Evolutionary conservation across 2,329 filamentous ascomycete genomes (phyloP).

Genomic region (Samsoniella hepiali): DNA sequence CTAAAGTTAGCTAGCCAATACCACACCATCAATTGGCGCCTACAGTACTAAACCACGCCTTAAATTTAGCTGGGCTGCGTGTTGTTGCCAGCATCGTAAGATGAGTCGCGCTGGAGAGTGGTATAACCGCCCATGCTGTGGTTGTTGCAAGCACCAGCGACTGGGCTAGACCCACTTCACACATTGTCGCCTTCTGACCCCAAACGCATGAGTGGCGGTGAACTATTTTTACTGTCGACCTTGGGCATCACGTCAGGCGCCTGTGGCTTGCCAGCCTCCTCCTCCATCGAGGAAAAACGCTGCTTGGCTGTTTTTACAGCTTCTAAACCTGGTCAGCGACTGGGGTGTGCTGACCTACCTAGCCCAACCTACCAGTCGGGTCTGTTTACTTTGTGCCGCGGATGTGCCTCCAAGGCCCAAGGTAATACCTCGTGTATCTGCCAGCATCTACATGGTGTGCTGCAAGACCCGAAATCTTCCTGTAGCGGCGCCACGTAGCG

Average conservation of each 20-base stretch:
- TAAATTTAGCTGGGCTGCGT: too few species aligned
- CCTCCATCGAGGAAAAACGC: not conserved
- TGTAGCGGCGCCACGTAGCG: not conserved
- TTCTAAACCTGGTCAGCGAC: not conserved
- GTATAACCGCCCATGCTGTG: too few species aligned
- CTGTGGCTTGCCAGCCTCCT: constrained; percentile 11
- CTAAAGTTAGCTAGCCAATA: too few species aligned
- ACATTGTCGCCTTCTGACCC: too few species aligned
- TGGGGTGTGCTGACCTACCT: not conserved
- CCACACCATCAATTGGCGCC: too few species aligned
- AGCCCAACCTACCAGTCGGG: not conserved
- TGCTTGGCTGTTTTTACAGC: not conserved
- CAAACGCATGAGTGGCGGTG: not conserved
- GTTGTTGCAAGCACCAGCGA: too few species aligned
- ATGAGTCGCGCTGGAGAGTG: too few species aligned
- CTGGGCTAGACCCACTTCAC: too few species aligned
- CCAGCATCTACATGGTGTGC: not conserved
- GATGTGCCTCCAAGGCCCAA: not conserved
- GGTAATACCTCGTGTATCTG: not conserved
- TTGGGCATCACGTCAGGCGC: constrained; percentile 11
- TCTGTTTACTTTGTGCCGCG: not conserved
- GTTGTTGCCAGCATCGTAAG: too few species aligned
- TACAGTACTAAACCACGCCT: too few species aligned
- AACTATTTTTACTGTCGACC: not conserved
- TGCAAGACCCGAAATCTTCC: not conserved